Conservation (phyloP, 1,284 basidiomycete species). For the Rhodotorula glutinis region DNA sequence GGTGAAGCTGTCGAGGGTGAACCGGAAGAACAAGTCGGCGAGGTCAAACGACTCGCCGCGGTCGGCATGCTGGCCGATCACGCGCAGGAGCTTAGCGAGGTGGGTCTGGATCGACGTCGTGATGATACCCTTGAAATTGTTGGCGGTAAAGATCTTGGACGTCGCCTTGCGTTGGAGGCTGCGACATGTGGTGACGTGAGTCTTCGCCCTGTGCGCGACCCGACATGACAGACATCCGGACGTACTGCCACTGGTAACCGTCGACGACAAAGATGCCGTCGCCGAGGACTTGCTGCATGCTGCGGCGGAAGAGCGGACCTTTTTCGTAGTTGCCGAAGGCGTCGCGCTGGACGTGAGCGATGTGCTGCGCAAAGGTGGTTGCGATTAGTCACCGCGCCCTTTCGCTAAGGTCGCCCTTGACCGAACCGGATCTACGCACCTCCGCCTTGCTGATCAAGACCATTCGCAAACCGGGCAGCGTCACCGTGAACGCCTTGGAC, state of each 20-base stretch:
- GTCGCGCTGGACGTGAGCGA: conserved; percentile 46
- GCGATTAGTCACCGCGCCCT: too few species aligned
- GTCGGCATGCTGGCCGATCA: conserved; percentile 39
- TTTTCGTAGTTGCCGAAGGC: conserved; percentile 45
- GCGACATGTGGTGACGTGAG: background rate
- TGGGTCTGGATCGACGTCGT: conserved; percentile 34
- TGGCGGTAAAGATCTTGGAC: conserved; percentile 26
- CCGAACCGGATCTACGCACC: too few species aligned
- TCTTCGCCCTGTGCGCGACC: background rate
- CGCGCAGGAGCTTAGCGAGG: conserved; percentile 42
- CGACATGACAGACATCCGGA: background rate
- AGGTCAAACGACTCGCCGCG: conserved; percentile 32
- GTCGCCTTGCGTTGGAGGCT: conserved; percentile 40
- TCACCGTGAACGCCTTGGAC: conserved; percentile 5
- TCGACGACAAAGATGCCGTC: conserved; percentile 40
- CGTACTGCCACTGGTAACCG: conserved; percentile 42
- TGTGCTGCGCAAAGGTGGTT: conserved; percentile 41
- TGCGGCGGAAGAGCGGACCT: conserved; percentile 13
- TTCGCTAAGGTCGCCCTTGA: too few species aligned
- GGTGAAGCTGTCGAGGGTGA: conserved; percentile 29
- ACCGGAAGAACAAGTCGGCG: conserved; percentile 32
- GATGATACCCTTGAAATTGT: conserved; percentile 30
- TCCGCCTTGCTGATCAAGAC: conserved; percentile 7
- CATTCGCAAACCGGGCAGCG: conserved; percentile 13
- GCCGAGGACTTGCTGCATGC: conserved; percentile 22